Conservation (phyloP, 768 basidiomycete species). For the Pulveroboletus sp. region DNA sequence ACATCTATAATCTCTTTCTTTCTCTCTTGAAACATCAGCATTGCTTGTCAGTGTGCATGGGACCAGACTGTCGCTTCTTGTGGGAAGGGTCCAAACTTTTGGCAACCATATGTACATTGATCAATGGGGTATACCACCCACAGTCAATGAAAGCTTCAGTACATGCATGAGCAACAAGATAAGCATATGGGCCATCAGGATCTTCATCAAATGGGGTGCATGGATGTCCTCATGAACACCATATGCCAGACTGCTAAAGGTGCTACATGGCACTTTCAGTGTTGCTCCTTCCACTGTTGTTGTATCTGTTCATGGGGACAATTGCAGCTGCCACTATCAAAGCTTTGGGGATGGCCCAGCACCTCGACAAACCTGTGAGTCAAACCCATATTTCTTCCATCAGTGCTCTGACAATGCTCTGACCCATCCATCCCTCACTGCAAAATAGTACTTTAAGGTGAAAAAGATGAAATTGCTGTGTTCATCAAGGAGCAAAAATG, state of each 20-base stretch:
- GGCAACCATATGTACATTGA: slow-evolving; percentile 80
- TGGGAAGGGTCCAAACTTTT: slow-evolving; percentile 79
- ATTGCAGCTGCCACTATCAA: slow-evolving; percentile 60
- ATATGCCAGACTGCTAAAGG: background rate
- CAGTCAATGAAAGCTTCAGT: slow-evolving; percentile 29
- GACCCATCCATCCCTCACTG: background rate
- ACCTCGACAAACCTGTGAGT: slow-evolving; percentile 65
- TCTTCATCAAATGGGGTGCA: slow-evolving; percentile 24
- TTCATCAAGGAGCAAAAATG: slow-evolving; percentile 90
- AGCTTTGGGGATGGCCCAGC: slow-evolving; percentile 60
- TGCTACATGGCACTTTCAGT: slow-evolving; percentile 36
- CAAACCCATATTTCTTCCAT: background rate
- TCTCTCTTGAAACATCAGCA: slow-evolving; percentile 74
- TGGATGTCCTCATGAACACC: background rate
- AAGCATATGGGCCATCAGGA: slow-evolving; percentile 11
- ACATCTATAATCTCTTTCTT: slow-evolving; percentile 78
- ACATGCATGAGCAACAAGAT: slow-evolving; percentile 14
- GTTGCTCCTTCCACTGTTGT: slow-evolving; percentile 54
- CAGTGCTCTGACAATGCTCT: too few species aligned
- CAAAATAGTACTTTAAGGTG: slow-evolving; percentile 67
- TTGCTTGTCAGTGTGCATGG: slow-evolving; percentile 75
- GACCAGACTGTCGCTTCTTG: slow-evolving; percentile 80
- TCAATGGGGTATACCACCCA: slow-evolving; percentile 68
- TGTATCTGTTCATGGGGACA: slow-evolving; percentile 70
- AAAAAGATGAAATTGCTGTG: slow-evolving; percentile 78